Conservation (phyloP, 148 eudicot species). For the Nyssa sinensis region DNA sequence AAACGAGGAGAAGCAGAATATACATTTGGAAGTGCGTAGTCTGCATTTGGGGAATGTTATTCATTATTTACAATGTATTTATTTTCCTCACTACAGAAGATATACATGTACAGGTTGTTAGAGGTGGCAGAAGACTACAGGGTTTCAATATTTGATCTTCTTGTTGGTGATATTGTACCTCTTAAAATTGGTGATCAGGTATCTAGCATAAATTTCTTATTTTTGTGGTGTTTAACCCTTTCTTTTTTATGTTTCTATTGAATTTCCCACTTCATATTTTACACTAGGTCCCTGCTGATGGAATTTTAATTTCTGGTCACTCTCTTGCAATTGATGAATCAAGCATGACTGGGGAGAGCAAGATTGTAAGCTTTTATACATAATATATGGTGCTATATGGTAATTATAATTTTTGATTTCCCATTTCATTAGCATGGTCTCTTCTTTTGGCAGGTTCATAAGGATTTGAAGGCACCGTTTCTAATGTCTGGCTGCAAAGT, state of each 20-base stretch:
- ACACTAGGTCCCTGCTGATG: slow-evolving; percentile 79
- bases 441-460: slow-evolving; percentile 42
- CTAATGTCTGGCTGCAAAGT: slow-evolving; percentile 88
- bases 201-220: not conserved
- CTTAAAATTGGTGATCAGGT: slow-evolving; percentile 90
- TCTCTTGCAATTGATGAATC: slow-evolving; percentile 84
- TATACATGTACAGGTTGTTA: slow-evolving; percentile 42
- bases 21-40: slow-evolving; percentile 68
- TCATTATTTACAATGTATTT: not conserved
- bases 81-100: not conserved
- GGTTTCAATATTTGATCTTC: slow-evolving; percentile 69
- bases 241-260: not conserved
- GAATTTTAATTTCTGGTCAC: slow-evolving; percentile 65
- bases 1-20: slow-evolving; percentile 81
- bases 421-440: not conserved
- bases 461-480: slow-evolving; percentile 62
- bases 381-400: not conserved
- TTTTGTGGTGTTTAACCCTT: not conserved
- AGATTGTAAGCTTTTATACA: slow-evolving; percentile 48
- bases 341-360: slow-evolving; percentile 92
- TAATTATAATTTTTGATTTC: not conserved
- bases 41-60: not conserved
- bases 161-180: slow-evolving; percentile 76
- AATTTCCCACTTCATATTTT: not conserved
- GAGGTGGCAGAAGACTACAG: slow-evolving; percentile 71